Evolutionary conservation across 306 rosid genomes (phyloP), one percentile per base, ranked within the genome.

Genomic region (Canavalia ensiformis): DNA sequence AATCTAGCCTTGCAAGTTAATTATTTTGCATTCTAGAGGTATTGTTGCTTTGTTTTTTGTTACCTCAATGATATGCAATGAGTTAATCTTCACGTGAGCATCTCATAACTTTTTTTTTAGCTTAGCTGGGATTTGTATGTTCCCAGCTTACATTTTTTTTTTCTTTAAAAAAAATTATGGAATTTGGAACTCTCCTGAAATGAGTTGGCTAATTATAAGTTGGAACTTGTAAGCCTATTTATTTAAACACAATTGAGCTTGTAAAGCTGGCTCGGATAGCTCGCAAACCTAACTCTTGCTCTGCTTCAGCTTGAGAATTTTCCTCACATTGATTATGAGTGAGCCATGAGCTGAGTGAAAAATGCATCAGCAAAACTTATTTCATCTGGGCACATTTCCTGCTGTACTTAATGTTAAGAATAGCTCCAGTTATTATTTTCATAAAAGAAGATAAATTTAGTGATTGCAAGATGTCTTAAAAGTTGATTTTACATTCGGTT

Each of bases 1-100:
- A 89, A 88, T 90, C 92, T 90, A 92, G 97, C 97, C 98, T 92
- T 88, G 97, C 95, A 92, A 89, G 87, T 88, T 89, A 91, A 83
- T 88, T 90, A 89, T 89, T 90, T 89, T 95, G 97, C 97, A 92
- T 95, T 91, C 92, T 92, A 95, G 91, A 91, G 98, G 98, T 95
- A 90, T 77, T 68, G 29, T 37, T 60, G 28, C 12, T 56, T 51
- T 51, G 44, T 25, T 75, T 58, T 60, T n/a, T 18, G 3, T 39
- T 51, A 60, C 75, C 30, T 68, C 50, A n/a, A 63, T 70, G 73
- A 30, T 6, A 50, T 8, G 75, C 35, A 82, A 46, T 29, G 57
- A 60, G 62, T 65, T 78, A 59, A 72, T 62, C 50, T 51, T 42
- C 68, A 1, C 63, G 44, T 34, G 10, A 51, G 54, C 76, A 35